Percentiles rank a stretch among this genome's conserved stretches.
These are phyloP conservation scores for Cladophialophora yegresii DNA, from an alignment of 2,329 filamentous ascomycete genomes.

Conservation along the genomic window DNA sequence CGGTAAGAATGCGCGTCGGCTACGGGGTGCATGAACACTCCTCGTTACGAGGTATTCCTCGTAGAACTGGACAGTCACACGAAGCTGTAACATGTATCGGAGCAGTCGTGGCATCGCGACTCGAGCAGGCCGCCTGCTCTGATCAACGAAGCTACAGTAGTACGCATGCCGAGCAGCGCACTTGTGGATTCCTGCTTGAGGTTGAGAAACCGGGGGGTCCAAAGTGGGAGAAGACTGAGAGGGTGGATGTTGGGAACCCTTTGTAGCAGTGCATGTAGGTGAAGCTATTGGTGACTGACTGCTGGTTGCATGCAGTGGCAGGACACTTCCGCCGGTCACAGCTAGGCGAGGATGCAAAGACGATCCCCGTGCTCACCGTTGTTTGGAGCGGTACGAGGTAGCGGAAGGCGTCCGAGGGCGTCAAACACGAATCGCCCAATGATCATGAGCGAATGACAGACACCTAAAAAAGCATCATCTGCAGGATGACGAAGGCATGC, in stretches of 20 bases:
- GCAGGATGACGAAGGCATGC: neutral
- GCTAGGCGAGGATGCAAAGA: conserved; percentile 4
- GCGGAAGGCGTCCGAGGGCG: neutral
- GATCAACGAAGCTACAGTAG: neutral
- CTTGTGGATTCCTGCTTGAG: neutral
- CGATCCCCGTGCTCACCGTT: neutral
- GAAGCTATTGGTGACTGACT: neutral
- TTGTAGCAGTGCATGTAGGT: neutral
- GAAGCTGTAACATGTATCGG: neutral
- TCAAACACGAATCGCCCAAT: neutral
- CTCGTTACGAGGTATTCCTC: too few species aligned
- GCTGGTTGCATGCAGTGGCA: neutral
- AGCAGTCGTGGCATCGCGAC: neutral
- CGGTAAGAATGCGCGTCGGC: neutral
- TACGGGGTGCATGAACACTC: neutral
- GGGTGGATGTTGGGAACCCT: neutral
- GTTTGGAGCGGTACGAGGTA: neutral
- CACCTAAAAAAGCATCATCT: too few species aligned
- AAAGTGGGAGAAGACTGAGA: neutral
- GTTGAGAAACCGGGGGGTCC: neutral
- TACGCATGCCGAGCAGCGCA: neutral
- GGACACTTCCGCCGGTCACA: neutral
- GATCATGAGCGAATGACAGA: neutral
- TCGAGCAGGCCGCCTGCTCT: neutral
- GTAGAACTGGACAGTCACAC: neutral